Evolutionary conservation across 345 rosid species (phyloP).

Genomic region (Linum usitatissimum): DNA sequence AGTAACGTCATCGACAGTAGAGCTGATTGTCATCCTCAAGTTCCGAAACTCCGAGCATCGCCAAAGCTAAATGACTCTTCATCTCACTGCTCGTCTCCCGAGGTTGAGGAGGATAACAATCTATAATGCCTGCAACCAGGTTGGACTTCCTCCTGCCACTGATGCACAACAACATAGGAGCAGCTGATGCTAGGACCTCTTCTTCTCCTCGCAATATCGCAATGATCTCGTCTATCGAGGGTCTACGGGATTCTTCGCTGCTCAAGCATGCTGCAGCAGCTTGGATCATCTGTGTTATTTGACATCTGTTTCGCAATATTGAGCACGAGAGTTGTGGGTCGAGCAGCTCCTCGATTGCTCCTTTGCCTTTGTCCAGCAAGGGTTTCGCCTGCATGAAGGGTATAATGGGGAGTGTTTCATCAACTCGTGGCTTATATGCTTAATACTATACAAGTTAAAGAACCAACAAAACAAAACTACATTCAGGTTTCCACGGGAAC

Average conservation of each 20-base stretch:
- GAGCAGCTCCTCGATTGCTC: constrained; percentile 49
- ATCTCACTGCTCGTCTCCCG: constrained; percentile 70
- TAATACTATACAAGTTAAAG: not conserved
- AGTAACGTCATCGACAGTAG: constrained; percentile 34
- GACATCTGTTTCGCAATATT: constrained; percentile 26
- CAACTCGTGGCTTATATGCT: not conserved
- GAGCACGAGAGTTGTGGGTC: constrained; percentile 43
- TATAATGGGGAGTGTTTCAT: not conserved
- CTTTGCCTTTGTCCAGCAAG: constrained; percentile 51
- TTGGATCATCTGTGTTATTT: constrained; percentile 49
- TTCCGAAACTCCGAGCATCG: constrained; percentile 79
- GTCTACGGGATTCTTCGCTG: constrained; percentile 65
- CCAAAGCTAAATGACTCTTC: constrained; percentile 76
- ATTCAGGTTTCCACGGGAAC: not conserved
- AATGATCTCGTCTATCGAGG: constrained; percentile 41
- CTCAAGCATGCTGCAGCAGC: constrained; percentile 68
- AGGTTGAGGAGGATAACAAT: constrained; percentile 40
- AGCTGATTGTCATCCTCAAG: constrained; percentile 52
- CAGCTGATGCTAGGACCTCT: constrained; percentile 18
- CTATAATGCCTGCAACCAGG: constrained; percentile 42
- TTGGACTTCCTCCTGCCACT: constrained; percentile 31
- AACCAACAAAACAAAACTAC: not conserved
- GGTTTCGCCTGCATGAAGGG: constrained; percentile 58
- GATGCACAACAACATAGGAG: not conserved
- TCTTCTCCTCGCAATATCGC: constrained; percentile 54